Conservation (phyloP, 1,284 basidiomycete genomes). For the Ustilago shanxiensis region DNA sequence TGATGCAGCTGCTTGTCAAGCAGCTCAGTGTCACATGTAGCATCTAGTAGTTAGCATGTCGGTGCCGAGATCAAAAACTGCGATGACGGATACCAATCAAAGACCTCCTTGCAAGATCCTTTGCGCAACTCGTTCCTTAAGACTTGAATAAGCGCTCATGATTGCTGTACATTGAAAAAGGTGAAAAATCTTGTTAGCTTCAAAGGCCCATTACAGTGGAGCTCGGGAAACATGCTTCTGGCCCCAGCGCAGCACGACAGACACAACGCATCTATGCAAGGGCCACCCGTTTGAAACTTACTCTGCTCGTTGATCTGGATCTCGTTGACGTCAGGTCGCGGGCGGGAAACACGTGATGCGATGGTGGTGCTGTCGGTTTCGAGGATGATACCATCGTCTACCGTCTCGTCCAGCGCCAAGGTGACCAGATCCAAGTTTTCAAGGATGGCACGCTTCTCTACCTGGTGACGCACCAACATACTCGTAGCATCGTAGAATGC, state of each 20-base stretch:
- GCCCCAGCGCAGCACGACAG: background rate
- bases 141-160: constrained; percentile 69
- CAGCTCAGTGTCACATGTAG: background rate
- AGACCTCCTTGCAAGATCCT: constrained; percentile 64
- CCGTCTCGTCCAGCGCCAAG: constrained; percentile 93
- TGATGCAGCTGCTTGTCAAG: background rate
- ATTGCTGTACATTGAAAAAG: constrained; percentile 50
- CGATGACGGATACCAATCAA: constrained; percentile 5
- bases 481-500: constrained; percentile 89
- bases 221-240: background rate
- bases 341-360: constrained; percentile 91
- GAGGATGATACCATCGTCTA: constrained; percentile 97
- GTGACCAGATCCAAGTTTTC: constrained; percentile 95
- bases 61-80: background rate
- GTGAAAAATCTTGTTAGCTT: constrained; percentile 71
- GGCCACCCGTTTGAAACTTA: constrained; percentile 33
- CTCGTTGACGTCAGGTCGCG: constrained; percentile 91
- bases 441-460: constrained; percentile 93
- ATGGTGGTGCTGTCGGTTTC: constrained; percentile 96
- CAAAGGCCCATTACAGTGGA: background rate
- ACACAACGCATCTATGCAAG: too few relatives aligned
- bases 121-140: constrained; percentile 66
- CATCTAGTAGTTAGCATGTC: background rate
- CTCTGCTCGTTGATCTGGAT: constrained; percentile 98
- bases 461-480: constrained; percentile 82